A percentile compares a stretch with the other conserved stretches of the same genome.
Conservation (phyloP, 1,284 basidiomycete species). For the Ustilago curta region DNA sequence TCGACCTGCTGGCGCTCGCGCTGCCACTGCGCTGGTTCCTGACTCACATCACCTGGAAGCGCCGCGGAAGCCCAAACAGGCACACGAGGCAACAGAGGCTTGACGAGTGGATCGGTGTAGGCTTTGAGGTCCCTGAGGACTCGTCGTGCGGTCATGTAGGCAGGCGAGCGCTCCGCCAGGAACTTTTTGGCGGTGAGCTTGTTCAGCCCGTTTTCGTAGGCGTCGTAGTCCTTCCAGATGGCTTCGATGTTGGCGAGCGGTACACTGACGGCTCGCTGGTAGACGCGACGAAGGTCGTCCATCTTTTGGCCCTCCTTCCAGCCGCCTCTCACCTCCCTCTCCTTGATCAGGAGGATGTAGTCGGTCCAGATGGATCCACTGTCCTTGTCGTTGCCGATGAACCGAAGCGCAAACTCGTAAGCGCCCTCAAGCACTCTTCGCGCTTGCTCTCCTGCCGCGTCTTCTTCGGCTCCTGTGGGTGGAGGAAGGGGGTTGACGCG, state of each 20-base stretch:
- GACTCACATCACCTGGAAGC: conserved; percentile 67
- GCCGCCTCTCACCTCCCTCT: conserved; percentile 73
- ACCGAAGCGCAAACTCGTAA: conserved; percentile 91
- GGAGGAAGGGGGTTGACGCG: conserved; percentile 67
- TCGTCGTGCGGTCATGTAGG: conserved; percentile 92
- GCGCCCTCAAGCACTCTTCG: conserved; percentile 83
- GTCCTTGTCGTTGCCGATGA: conserved; percentile 81
- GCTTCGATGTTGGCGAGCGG: conserved; percentile 92
- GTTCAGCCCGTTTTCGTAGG: conserved; percentile 91
- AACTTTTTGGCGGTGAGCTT: conserved; percentile 96
- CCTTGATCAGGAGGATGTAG: conserved; percentile 84
- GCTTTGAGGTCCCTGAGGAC: conserved; percentile 83
- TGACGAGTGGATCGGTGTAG: conserved; percentile 72
- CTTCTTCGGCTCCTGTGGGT: conserved; percentile 67
- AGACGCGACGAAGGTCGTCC: conserved; percentile 89
- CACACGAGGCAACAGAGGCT: conserved; percentile 58
- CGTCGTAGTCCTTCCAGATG: conserved; percentile 94
- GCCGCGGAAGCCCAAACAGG: conserved; percentile 57
- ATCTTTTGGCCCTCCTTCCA: conserved; percentile 98
- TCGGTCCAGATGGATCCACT: conserved; percentile 75
- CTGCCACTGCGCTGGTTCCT: conserved; percentile 74
- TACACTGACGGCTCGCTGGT: conserved; percentile 91
- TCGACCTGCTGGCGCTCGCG: conserved; percentile 80
- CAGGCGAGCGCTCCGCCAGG: conserved; percentile 82
- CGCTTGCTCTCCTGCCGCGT: conserved; percentile 74